These are phyloP conservation scores for Auricularia cornea DNA, from an alignment of 768 basidiomycete genomes.

Conservation along the genomic window DNA sequence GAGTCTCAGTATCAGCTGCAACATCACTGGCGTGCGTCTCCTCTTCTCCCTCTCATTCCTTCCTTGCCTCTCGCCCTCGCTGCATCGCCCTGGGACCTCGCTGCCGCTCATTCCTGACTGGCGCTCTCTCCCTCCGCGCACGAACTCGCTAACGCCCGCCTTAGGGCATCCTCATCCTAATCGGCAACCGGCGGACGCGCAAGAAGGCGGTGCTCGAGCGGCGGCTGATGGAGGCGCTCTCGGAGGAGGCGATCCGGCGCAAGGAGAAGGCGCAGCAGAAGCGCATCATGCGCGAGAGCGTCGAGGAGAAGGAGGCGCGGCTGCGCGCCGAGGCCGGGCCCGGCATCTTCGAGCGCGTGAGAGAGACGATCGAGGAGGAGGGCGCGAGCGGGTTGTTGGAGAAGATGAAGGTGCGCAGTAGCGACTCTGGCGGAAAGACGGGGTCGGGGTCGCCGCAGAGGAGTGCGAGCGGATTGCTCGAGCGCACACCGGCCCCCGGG, in stretches of 20 bases:
- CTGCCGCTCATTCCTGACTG: too few species aligned
- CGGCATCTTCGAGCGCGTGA: not conserved
- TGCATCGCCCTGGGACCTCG: too few species aligned
- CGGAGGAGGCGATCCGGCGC: not conserved
- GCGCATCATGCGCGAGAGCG: not conserved
- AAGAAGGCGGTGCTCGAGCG: not conserved
- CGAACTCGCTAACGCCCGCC: not conserved
- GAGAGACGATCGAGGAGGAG: not conserved
- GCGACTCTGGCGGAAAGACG: too few species aligned
- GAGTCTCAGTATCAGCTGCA: not conserved
- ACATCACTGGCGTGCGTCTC: not conserved
- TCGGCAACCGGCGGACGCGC: not conserved
- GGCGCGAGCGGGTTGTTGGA: not conserved
- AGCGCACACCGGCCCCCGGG: too few species aligned
- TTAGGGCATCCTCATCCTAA: not conserved
- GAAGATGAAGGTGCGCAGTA: too few species aligned
- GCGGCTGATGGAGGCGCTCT: not conserved
- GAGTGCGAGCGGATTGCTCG: too few species aligned
- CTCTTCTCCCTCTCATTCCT: not conserved
- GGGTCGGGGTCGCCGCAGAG: too few species aligned
- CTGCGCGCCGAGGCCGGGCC: not conserved
- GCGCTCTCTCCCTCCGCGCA: too few species aligned
- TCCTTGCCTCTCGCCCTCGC: too few species aligned
- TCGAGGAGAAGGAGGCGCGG: constrained; percentile 1
- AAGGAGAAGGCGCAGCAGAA: not conserved